Conservation (phyloP, 495 filamentous ascomycete genomes). For the Lophium mytilinum region DNA sequence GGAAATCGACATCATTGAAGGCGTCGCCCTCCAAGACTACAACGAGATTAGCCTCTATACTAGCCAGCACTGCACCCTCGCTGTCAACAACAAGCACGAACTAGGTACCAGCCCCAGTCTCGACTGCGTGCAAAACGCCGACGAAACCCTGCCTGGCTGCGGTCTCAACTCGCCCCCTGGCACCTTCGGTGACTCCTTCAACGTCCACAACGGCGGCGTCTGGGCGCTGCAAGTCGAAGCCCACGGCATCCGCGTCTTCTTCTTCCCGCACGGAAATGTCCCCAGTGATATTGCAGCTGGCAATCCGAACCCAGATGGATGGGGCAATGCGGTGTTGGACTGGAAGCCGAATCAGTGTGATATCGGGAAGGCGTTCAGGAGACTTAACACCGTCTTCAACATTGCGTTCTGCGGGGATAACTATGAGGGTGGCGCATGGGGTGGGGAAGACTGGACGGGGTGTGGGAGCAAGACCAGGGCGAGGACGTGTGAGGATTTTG, state of each 20-base stretch:
- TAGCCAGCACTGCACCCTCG: constrained; percentile 29
- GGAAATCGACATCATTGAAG: constrained; percentile 74
- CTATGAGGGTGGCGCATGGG: not conserved
- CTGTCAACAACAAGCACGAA: constrained; percentile 37
- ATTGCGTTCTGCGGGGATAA: constrained; percentile 69
- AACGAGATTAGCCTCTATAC: constrained; percentile 75
- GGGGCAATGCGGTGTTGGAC: constrained; percentile 56
- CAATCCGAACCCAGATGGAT: constrained; percentile 52
- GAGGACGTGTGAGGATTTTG: constrained; percentile 24
- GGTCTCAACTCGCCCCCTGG: constrained; percentile 33
- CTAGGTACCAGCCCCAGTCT: constrained; percentile 11
- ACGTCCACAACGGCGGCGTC: constrained; percentile 50
- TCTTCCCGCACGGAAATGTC: constrained; percentile 56
- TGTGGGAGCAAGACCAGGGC: constrained; percentile 1
- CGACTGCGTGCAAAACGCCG: constrained; percentile 20
- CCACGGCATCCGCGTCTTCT: constrained; percentile 62
- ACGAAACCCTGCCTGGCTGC: constrained; percentile 47
- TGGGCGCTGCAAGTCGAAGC: constrained; percentile 72
- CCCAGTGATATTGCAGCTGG: constrained; percentile 49
- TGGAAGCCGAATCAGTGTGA: constrained; percentile 17
- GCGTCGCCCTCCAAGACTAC: constrained; percentile 56
- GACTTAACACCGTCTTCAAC: constrained; percentile 47
- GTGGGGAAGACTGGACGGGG: constrained; percentile 59
- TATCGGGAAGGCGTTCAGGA: constrained; percentile 15
- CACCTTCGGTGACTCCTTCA: constrained; percentile 11